Conservation (phyloP, 2,329 filamentous ascomycete genomes). For the Penicillium thymicola region DNA sequence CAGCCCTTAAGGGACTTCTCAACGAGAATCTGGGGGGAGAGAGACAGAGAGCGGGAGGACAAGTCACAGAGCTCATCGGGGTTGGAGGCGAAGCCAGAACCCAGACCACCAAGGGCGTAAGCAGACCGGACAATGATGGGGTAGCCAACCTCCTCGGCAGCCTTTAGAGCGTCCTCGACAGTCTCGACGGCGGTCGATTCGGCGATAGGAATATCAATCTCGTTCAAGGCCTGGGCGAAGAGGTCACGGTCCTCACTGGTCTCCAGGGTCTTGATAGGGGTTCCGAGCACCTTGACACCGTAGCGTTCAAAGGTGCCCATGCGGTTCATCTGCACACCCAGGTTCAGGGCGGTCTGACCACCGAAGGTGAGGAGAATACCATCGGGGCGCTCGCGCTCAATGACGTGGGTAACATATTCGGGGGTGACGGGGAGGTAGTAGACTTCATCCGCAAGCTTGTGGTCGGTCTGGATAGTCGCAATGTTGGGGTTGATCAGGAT, state of each 20-base stretch:
- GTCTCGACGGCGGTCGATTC: slow-evolving; percentile 91
- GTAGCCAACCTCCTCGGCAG: slow-evolving; percentile 84
- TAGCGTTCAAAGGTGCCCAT: slow-evolving; percentile 94
- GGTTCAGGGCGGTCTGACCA: slow-evolving; percentile 93
- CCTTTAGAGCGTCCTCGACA: slow-evolving; percentile 85
- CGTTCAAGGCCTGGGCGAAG: slow-evolving; percentile 90
- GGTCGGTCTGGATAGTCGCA: slow-evolving; percentile 95
- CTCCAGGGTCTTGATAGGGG: slow-evolving; percentile 89
- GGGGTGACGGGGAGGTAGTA: slow-evolving; percentile 98
- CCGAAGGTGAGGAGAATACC: slow-evolving; percentile 97
- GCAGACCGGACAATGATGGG: slow-evolving; percentile 97
- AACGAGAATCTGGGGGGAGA: slow-evolving; percentile 93
- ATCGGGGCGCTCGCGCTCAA: slow-evolving; percentile 92
- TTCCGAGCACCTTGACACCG: slow-evolving; percentile 91
- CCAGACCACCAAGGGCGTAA: slow-evolving; percentile 92
- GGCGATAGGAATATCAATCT: slow-evolving; percentile 96
- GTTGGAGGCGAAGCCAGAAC: slow-evolving; percentile 93
- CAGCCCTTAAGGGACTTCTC: slow-evolving; percentile 99
- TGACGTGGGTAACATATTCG: slow-evolving; percentile 96
- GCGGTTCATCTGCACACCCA: slow-evolving; percentile 96
- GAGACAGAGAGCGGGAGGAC: slow-evolving; percentile 84
- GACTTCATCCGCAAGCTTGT: slow-evolving; percentile 92
- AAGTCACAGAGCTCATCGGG: slow-evolving; percentile 90
- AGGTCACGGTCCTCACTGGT: slow-evolving; percentile 93
- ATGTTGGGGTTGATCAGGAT: slow-evolving; percentile 98